Evolutionary conservation across 2,329 filamentous ascomycete species (phyloP), one percentile per base, ranked within the genome.

Genomic region (Fusarium humuli): DNA sequence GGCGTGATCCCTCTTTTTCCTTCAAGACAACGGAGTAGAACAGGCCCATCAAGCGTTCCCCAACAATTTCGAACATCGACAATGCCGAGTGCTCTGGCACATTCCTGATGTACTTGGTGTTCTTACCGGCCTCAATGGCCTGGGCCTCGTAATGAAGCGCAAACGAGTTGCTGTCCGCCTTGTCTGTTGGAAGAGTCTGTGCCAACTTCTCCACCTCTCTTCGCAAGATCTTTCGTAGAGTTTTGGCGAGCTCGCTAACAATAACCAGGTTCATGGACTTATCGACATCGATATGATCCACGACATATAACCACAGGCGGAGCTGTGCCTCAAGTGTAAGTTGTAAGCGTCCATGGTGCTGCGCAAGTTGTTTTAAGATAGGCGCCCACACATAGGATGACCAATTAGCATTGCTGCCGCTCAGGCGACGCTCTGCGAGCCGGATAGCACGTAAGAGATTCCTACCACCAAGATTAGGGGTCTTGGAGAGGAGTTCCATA

Each of bases 401-500:
- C 77, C 78, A 79, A 14, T 69, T 73, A 23, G 76, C 73, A 13
- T 70, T 64, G 13, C 61, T 69, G 6, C 61, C 40, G 0, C 58
- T 65, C 14, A 80, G 61, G 12, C 78, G 77, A 18, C 72, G 47
- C 30, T 76, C 71, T 20, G 75, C 69, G 40, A 81, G 58, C 12
- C 68, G 69, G 47, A 81, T 77, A 16, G 77, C 78, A n/a, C 78
- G 76, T 55, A 73, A 61, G 54, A 81, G 62, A 30, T 78, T 73
- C 34, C 67, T 73, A 40, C 70, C 71, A 12, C 67, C 61, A 25
- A 52, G 65, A 13, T 63, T 58, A 8, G 69, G 71, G 23, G 73
- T 71, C 25, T 72, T 74, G 10, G 73, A 68, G 45, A 78, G 76
- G 18, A 71, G 67, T 29, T 76, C 71, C 14, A 91, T 80, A 72